A percentile compares a stretch with the other conserved stretches of the same genome.
Evolutionary conservation across 2,329 filamentous ascomycete genomes (phyloP).

Genomic region (Magnaporthiopsis poae): DNA sequence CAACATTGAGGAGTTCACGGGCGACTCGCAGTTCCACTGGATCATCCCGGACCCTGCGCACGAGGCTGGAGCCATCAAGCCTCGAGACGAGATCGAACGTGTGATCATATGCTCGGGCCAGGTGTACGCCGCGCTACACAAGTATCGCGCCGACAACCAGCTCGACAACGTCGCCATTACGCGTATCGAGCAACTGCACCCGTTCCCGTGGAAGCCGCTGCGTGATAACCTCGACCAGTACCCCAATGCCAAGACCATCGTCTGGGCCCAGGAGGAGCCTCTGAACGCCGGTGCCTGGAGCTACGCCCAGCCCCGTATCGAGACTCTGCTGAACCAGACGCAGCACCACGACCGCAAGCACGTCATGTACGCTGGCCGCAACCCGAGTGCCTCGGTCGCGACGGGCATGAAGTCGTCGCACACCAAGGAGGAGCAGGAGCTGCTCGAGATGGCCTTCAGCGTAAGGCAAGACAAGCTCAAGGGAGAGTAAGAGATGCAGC

Average conservation of each 20-base stretch:
- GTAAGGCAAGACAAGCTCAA: constrained; percentile 61
- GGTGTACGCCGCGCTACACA: constrained; percentile 81
- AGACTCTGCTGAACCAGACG: constrained; percentile 90
- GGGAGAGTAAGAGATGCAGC: constrained; percentile 40
- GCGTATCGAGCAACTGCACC: constrained; percentile 92
- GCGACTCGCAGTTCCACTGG: constrained; percentile 89
- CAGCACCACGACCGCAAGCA: constrained; percentile 87
- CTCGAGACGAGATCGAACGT: constrained; percentile 79
- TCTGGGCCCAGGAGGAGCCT: constrained; percentile 96
- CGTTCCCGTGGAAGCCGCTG: constrained; percentile 96
- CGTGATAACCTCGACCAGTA: constrained; percentile 95
- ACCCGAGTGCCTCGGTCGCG: constrained; percentile 86
- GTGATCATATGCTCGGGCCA: constrained; percentile 92
- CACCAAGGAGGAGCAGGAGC: constrained; percentile 81
- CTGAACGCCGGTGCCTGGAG: constrained; percentile 95
- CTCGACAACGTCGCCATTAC: constrained; percentile 89
- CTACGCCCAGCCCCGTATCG: constrained; percentile 92
- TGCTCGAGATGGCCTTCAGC: constrained; percentile 57
- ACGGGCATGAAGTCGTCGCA: constrained; percentile 84
- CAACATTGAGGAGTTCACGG: constrained; percentile 78
- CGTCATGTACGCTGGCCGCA: constrained; percentile 92
- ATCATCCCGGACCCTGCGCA: constrained; percentile 88
- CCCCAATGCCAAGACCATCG: constrained; percentile 93
- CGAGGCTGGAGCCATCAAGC: constrained; percentile 60
- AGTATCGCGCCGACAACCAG: constrained; percentile 78